Evolutionary conservation across 1,284 basidiomycete genomes (phyloP).

Genomic region (Ceratobasidium sp.): DNA sequence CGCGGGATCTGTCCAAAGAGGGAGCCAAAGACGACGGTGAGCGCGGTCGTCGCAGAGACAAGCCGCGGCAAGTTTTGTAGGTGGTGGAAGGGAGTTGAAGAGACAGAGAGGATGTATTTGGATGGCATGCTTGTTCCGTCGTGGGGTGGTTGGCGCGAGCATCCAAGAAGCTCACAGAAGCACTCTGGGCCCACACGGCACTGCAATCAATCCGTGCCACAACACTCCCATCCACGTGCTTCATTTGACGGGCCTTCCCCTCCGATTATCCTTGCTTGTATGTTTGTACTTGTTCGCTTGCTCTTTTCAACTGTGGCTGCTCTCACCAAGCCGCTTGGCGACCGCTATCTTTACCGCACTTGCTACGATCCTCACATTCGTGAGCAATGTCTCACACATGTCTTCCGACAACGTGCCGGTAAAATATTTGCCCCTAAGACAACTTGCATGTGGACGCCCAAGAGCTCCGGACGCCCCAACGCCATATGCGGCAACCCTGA

Average conservation of each 20-base stretch:
- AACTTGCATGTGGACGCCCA: background rate
- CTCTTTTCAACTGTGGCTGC: background rate
- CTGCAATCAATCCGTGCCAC: conserved; percentile 30
- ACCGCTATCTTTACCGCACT: conserved; percentile 14
- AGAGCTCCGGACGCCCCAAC: background rate
- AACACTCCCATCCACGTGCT: conserved; percentile 40
- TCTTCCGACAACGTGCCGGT: background rate
- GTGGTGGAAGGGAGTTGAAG: conserved; percentile 35
- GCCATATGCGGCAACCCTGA: conserved; percentile 17
- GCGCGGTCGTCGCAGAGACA: background rate
- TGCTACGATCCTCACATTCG: background rate
- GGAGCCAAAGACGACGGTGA: background rate
- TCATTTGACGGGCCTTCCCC: conserved; percentile 14
- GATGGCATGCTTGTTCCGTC: conserved; percentile 40
- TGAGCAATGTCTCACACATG: background rate
- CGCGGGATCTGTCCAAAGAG: background rate
- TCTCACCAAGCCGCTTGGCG: conserved; percentile 13
- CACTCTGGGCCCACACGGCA: conserved; percentile 31
- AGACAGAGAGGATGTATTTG: conserved; percentile 34
- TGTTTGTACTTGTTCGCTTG: background rate
- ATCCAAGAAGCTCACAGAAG: conserved; percentile 29
- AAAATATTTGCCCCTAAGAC: background rate
- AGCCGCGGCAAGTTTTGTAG: conserved; percentile 24
- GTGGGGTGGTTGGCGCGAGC: conserved; percentile 33
- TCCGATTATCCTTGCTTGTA: conserved; percentile 1